Conservation (phyloP, 2,329 filamentous ascomycete species). For the Ascochyta pisi region DNA sequence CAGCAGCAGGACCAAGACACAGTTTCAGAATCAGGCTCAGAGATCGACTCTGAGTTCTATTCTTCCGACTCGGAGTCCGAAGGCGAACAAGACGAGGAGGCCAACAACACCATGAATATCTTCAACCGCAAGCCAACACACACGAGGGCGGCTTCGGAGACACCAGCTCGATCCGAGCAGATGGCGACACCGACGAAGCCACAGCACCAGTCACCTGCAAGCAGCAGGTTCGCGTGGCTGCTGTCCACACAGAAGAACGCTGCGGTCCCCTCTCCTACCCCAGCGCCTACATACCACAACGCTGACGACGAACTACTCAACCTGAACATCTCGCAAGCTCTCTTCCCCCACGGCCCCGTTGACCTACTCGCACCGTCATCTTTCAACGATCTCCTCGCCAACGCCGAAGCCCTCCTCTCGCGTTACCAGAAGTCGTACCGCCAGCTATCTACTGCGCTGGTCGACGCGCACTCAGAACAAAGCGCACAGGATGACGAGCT, state of each 20-base stretch:
- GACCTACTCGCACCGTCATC: constrained; percentile 60
- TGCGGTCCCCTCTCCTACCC: constrained; percentile 29
- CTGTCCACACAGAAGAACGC: constrained; percentile 46
- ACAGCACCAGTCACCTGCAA: constrained; percentile 33
- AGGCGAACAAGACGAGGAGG: constrained; percentile 24
- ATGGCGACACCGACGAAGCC: constrained; percentile 27
- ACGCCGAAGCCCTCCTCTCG: constrained; percentile 62
- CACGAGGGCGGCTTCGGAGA: constrained; percentile 33
- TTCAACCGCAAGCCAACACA: constrained; percentile 42
- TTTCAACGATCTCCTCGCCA: constrained; percentile 63
- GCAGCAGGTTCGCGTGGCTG: constrained; percentile 48
- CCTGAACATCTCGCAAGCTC: constrained; percentile 60
- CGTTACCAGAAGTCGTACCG: constrained; percentile 65
- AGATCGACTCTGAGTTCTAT: constrained; percentile 36
- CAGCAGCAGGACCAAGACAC: constrained; percentile 38
- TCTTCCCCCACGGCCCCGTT: constrained; percentile 61
- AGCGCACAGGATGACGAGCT: constrained; percentile 66
- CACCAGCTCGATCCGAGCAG: constrained; percentile 25
- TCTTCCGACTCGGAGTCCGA: constrained; percentile 27
- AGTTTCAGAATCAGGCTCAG: constrained; percentile 33
- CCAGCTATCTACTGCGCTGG: constrained; percentile 50
- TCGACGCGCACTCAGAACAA: constrained; percentile 61
- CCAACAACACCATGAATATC: constrained; percentile 41
- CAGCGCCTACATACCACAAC: constrained; percentile 46
- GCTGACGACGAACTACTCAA: constrained; percentile 59